phyloP scores from a whole-genome alignment of 2,329 filamentous ascomycete species.

The Colletotrichum graminicola region DNA sequence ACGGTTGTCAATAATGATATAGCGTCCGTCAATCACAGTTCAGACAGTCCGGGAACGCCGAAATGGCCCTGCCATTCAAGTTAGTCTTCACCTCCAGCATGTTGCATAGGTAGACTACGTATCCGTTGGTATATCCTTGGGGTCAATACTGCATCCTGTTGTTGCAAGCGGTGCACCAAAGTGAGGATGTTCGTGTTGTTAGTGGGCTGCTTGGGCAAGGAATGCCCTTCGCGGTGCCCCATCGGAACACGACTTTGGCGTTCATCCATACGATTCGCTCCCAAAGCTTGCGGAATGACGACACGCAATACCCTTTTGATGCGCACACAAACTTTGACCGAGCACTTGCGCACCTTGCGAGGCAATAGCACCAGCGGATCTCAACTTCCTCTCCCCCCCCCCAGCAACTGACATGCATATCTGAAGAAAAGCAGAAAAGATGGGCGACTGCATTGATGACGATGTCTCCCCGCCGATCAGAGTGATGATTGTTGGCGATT shows the following conservation, averaged over 20 bases:
- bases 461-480: constrained; percentile 19
- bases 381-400: background rate
- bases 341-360: background rate
- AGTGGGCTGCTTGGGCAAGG: too few relatives aligned
- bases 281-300: background rate
- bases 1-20: background rate
- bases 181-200: too few relatives aligned
- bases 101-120: background rate
- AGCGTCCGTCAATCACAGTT: background rate
- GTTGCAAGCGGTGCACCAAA: too few relatives aligned
- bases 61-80: too few relatives aligned
- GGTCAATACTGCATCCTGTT: too few relatives aligned
- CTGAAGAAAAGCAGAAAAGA: background rate
- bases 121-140: too few relatives aligned
- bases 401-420: background rate
- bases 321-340: background rate
- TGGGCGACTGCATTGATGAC: background rate
- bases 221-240: too few relatives aligned
- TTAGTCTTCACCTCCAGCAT: too few relatives aligned
- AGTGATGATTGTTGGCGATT: constrained; percentile 55
- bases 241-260: background rate
- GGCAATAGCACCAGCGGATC: background rate
- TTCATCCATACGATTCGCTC: background rate
- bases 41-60: too few relatives aligned
- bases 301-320: background rate